These are phyloP conservation scores for Suillus subalutaceus DNA, from an alignment of 768 basidiomycete species.

Conservation along the genomic window DNA sequence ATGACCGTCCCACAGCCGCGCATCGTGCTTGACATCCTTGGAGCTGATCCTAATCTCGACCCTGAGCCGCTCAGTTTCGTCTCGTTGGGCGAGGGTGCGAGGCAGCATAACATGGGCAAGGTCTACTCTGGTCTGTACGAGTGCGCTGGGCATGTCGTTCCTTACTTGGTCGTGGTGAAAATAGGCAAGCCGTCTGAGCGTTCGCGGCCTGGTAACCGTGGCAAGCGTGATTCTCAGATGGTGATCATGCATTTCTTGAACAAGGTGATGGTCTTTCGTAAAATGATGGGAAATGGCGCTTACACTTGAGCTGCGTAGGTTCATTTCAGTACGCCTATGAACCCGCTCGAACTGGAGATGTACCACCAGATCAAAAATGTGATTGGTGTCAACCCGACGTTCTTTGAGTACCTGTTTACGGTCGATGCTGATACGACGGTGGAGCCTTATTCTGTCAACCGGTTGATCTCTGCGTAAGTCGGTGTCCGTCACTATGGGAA, in stretches of 20 bases:
- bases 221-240: slow-evolving; percentile 98
- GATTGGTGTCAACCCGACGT: slow-evolving; percentile 97
- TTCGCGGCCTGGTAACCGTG: slow-evolving; percentile 92
- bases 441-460: slow-evolving; percentile 83
- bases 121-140: slow-evolving; percentile 97
- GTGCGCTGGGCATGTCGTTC: slow-evolving; percentile 92
- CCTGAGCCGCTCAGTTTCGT: slow-evolving; percentile 95
- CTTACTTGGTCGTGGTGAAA: slow-evolving; percentile 91
- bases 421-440: slow-evolving; percentile 97
- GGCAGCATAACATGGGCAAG: slow-evolving; percentile 98
- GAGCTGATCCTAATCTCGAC: slow-evolving; percentile 89
- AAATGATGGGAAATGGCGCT: background rate
- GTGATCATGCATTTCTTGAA: slow-evolving; percentile 97
- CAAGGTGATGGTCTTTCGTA: slow-evolving; percentile 55
- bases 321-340: slow-evolving; percentile 96
- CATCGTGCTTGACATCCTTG: slow-evolving; percentile 95
- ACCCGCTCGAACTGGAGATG: slow-evolving; percentile 95
- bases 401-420: slow-evolving; percentile 95
- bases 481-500: slow-evolving; percentile 2
- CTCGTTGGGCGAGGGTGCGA: slow-evolving; percentile 91
- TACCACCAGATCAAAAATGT: slow-evolving; percentile 99
- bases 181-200: slow-evolving; percentile 95
- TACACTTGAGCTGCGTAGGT: slow-evolving; percentile 53
- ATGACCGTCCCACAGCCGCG: slow-evolving; percentile 95
- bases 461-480: slow-evolving; percentile 90